phyloP scores from a whole-genome alignment of 2,329 filamentous ascomycete species.

The Ceratocystis cacaofunesta region DNA sequence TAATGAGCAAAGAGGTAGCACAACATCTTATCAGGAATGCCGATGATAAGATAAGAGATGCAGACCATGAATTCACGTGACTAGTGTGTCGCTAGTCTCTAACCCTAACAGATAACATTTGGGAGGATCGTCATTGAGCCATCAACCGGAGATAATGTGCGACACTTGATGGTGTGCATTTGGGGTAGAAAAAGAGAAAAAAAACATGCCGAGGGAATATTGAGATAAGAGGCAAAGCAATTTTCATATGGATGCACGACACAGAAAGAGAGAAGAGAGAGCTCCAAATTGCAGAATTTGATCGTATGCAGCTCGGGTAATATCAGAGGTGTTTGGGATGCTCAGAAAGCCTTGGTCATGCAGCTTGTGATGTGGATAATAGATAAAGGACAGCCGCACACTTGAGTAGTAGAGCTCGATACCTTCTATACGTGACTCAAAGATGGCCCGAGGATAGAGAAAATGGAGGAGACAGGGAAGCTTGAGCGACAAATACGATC shows the following conservation, averaged over 20 bases:
- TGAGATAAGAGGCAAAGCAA: neutral
- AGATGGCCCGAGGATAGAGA: neutral
- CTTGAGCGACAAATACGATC: neutral
- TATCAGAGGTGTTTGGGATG: neutral
- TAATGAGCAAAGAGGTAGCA: constrained; percentile 9
- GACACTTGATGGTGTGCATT: neutral
- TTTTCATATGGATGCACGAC: neutral
- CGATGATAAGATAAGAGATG: neutral
- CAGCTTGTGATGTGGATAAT: neutral
- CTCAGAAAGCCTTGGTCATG: neutral
- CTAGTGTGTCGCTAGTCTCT: too few species aligned
- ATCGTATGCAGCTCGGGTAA: neutral
- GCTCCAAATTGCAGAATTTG: neutral
- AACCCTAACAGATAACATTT: neutral
- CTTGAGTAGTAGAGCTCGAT: too few species aligned
- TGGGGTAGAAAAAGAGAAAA: neutral
- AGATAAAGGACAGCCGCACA: neutral
- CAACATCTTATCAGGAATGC: constrained; percentile 7
- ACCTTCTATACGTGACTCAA: neutral
- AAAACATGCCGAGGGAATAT: neutral
- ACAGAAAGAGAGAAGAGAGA: neutral
- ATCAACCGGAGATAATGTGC: neutral
- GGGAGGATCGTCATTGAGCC: neutral
- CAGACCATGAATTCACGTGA: too few species aligned
- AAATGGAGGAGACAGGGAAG: neutral